Evolutionary conservation across 345 rosid genomes (phyloP).

Genomic region (Populus nigra): DNA sequence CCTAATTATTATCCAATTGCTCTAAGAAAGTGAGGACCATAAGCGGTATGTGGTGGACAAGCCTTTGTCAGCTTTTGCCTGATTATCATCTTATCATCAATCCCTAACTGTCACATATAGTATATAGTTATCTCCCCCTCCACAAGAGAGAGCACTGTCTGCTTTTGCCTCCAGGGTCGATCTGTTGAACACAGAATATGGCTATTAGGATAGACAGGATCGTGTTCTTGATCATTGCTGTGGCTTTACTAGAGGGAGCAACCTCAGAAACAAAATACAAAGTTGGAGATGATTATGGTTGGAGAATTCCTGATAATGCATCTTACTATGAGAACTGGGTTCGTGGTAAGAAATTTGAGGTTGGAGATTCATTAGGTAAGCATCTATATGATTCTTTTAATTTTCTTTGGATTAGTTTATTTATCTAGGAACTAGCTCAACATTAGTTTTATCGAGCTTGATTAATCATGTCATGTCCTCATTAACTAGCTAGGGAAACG

Average conservation of each 20-base stretch:
- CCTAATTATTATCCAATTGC: too few species aligned
- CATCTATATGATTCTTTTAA: not conserved
- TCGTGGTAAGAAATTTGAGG: slow-evolving; percentile 11
- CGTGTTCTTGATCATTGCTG: not conserved
- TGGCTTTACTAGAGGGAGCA: not conserved
- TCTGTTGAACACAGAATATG: slow-evolving; percentile 16
- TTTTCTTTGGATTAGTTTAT: not conserved
- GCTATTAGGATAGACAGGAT: not conserved
- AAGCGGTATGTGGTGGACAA: too few species aligned
- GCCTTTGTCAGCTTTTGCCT: too few species aligned
- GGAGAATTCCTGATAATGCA: slow-evolving; percentile 5
- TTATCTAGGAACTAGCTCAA: too few species aligned
- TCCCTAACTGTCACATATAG: too few species aligned
- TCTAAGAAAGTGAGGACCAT: too few species aligned
- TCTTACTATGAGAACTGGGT: slow-evolving; percentile 26
- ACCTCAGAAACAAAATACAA: not conserved
- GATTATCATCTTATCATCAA: too few species aligned
- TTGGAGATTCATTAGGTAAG: slow-evolving; percentile 28
- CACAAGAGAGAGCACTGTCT: not conserved
- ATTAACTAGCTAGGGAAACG: not conserved
- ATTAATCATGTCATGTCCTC: not conserved
- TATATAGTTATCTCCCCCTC: too few species aligned
- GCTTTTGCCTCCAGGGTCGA: slow-evolving; percentile 12
- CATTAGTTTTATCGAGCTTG: not conserved
- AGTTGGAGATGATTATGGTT: slow-evolving; percentile 7